These are phyloP conservation scores for Irpex sp. DNA, from an alignment of 1,284 basidiomycete species.

Conservation along the genomic window DNA sequence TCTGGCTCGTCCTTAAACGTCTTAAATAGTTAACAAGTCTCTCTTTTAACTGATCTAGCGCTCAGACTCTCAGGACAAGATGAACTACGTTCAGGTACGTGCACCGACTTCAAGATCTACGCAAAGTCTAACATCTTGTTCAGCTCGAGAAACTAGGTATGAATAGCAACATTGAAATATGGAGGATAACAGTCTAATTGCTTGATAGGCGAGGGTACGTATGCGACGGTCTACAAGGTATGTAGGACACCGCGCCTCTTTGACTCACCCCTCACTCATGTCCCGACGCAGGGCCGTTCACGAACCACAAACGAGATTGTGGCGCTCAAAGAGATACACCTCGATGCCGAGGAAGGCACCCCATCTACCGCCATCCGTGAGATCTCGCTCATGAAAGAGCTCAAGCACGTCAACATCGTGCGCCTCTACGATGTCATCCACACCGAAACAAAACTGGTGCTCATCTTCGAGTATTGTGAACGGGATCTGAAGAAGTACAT, in stretches of 20 bases:
- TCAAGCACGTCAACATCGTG: slow-evolving; percentile 93
- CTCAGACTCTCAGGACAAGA: slow-evolving; percentile 19
- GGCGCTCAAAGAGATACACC: slow-evolving; percentile 91
- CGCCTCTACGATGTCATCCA: slow-evolving; percentile 98
- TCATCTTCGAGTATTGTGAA: slow-evolving; percentile 99
- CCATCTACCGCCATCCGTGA: slow-evolving; percentile 94
- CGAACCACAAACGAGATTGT: slow-evolving; percentile 89
- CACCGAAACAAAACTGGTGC: slow-evolving; percentile 95
- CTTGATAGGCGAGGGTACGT: slow-evolving; percentile 72
- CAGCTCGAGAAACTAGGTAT: slow-evolving; percentile 85
- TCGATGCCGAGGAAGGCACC: slow-evolving; percentile 94
- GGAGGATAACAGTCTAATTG: not conserved
- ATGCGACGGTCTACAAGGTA: slow-evolving; percentile 91
- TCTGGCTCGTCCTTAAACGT: not conserved
- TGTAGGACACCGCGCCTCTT: slow-evolving; percentile 12
- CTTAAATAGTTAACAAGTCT: not conserved
- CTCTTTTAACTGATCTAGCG: not conserved
- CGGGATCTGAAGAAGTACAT: slow-evolving; percentile 99
- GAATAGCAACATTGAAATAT: slow-evolving; percentile 9
- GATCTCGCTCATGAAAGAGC: slow-evolving; percentile 95
- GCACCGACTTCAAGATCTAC: not conserved
- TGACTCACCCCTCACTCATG: slow-evolving; percentile 4
- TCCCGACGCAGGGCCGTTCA: slow-evolving; percentile 64
- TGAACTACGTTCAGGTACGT: slow-evolving; percentile 71
- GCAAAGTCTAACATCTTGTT: slow-evolving; percentile 15